Conservation (phyloP, 2,329 filamentous ascomycete genomes). For the Aureobasidium sp. region DNA sequence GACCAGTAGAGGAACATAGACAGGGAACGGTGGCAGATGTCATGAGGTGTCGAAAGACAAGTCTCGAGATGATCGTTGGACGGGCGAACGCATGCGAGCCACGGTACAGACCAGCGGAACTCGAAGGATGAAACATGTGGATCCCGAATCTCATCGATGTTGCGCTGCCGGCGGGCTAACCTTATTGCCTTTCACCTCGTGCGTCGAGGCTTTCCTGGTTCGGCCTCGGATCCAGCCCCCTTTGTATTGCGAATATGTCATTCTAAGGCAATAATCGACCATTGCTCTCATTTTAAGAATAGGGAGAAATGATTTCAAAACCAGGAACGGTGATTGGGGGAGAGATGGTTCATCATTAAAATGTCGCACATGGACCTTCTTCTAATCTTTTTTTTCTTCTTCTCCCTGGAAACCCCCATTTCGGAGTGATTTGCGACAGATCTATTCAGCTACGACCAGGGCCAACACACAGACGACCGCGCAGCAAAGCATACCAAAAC, state of each 20-base stretch:
- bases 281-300: not conserved
- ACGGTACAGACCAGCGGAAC: not conserved
- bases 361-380: not conserved
- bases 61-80: not conserved
- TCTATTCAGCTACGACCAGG: not conserved
- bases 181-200: not conserved
- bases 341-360: not conserved
- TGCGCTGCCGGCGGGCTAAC: not conserved
- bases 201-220: not conserved
- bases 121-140: slow-evolving; percentile 1
- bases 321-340: not conserved
- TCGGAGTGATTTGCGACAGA: not conserved
- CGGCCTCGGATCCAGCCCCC: slow-evolving; percentile 5
- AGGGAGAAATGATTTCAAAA: not conserved
- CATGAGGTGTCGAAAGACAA: not conserved
- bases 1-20: not conserved
- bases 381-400: not conserved
- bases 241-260: slow-evolving; percentile 1
- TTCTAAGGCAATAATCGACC: not conserved
- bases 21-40: not conserved
- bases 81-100: slow-evolving; percentile 8
- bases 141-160: not conserved
- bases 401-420: not conserved
- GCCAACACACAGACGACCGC: slow-evolving; percentile 5
- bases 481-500: not conserved